Base-by-base conservation (phyloP, 202 grass and related monocot genomes). In the Schoenoplectus triqueter region DNA sequence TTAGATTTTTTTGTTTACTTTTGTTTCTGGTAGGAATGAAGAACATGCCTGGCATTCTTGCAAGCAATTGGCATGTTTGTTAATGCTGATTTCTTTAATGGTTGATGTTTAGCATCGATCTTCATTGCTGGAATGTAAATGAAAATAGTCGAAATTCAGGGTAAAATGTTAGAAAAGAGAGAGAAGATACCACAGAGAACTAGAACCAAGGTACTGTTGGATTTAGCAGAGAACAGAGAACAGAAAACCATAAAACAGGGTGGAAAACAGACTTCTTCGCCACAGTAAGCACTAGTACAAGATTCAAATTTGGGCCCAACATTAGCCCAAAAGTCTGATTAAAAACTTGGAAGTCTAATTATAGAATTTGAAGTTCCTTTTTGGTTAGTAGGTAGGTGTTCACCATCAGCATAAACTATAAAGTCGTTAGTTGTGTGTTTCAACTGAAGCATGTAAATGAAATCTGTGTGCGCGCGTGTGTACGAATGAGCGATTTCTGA, bases 21-120 rank as follows among this genome's bases (percentile, higher is more conserved):
- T 50, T 70, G 41, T 78, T 73, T 18, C 57, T 14, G 51, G 45
- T 86, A 15, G 18, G 22, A 85, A 52, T 79, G 69, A 78, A 60
- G 61, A 63, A 68, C 52, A 65, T 22, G 1, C 20, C 47, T 63
- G 55, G 40, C 14, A 63, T 42, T 22, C 46, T 74, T 71, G 40
- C 46, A 72, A 61, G 44, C 63, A 47, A 6, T 42, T 79, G 64
- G 49, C 46, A 66, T 69, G 62, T 74, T 50, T 72, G 48, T 78
- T 80, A 46, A 84, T 77, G 61, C 48, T 62, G 80, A 64, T 84
- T 50, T 75, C 56, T 52, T 49, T 62, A 39, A 19, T 87, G 44
- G 50, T 65, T 82, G 61, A 57, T 86, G 72, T 21, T 83, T 31
- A 81, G 49, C 15, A 40, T 78, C 73, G 22, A 55, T 39, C 14